Base-by-base conservation (phyloP, 148 eudicot species). In the Talinum fruticosum region DNA sequence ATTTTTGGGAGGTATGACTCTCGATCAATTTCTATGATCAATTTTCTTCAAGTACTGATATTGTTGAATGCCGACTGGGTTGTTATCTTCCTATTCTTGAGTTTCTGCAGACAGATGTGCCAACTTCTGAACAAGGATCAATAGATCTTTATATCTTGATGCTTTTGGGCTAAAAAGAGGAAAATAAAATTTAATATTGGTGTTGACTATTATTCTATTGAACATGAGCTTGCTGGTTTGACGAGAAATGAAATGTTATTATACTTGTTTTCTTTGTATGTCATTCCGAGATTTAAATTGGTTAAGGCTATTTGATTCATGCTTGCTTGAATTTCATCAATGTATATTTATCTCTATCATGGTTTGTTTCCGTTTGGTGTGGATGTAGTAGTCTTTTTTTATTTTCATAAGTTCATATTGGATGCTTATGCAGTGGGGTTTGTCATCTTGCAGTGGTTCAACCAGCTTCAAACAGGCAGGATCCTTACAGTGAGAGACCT, bases 401-500 rank as follows among this genome's bases (percentile, higher is more conserved):
- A 8, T 36, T 69, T 37, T 0, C 24, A n/a, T n/a, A n/a, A n/a
- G n/a, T n/a, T n/a, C 33, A 18, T 67, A 10, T 13, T 37, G 47
- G 72, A 5, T 74, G 28, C 38, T 24, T 73, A 69, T 64, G 12
- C 8, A 1, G 23, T 8, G 74, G 75, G 15, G 59, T 32, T 73
- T 51, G 6, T 76, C 2, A 32, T 64, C 72, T 57, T 82, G 69
- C 90, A 94, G 97, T 96, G 99, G 99, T 96, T 93, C 87, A 93
- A 96, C 80, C 81, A 80, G 84, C 83, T 89, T 74, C 90, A 91
- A 82, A 89, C 89, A 24, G 93, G 99, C 73, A 89, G 99, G 82
- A 47, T 75, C 38, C 99, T 96, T 79, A 93, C 99, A 19, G 91
- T 93, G 28, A 89, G 99, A 78, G 99, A 96, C 84, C 97, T 96